Base-by-base conservation (phyloP, 345 rosid species). In the Psidium guajava region DNA sequence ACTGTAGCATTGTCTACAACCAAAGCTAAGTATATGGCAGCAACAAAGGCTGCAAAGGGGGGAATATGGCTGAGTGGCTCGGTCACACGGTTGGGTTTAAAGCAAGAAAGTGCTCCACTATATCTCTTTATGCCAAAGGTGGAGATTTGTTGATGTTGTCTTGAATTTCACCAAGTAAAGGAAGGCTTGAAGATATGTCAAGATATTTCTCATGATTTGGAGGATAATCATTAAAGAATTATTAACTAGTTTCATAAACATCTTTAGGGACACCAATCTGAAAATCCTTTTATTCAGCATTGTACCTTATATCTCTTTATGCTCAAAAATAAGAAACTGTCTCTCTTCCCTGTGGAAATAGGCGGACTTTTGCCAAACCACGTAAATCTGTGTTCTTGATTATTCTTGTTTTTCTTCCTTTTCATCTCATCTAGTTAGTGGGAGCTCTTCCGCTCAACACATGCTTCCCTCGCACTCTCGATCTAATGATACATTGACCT, bases 351-450 rank as follows among this genome's bases (percentile, higher is more conserved):
- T 14, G 4, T 11, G 52, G 52, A 49, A 3, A 7, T 50, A 50
- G 52, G 52, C 12, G 4, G 52, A 11, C 11, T 50, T 50, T 50
- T 14, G 14, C 52, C 52, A 13, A 50, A 50, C 14, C 52, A 50
- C 14, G 0, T n/a, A 27, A 27, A 59, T 59, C 13, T 11, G 0
- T 25, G 0, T 27, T 8, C 73, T 13, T 58, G 40, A 59, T 27
- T 59, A 27, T 59, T 59, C 21, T 59, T 27, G 20, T 59, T 59
- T 59, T 58, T 25, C 1, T 58, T 58, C 12, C 4, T 50, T 58
- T 57, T 50, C 40, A 59, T 59, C 21, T 59, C 73, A 59, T 14
- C 5, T 27, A 3, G 40, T 59, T 59, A 59, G 10, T n/a, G n/a
- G 8, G 40, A 27, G 40, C 14, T 50, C 14, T 50, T 50, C 14